A percentile compares a stretch with the other conserved stretches of the same genome.
These are phyloP conservation scores for Yamadazyma mexicana DNA, from an alignment of 1,139 yeast genomes.

Conservation along the genomic window DNA sequence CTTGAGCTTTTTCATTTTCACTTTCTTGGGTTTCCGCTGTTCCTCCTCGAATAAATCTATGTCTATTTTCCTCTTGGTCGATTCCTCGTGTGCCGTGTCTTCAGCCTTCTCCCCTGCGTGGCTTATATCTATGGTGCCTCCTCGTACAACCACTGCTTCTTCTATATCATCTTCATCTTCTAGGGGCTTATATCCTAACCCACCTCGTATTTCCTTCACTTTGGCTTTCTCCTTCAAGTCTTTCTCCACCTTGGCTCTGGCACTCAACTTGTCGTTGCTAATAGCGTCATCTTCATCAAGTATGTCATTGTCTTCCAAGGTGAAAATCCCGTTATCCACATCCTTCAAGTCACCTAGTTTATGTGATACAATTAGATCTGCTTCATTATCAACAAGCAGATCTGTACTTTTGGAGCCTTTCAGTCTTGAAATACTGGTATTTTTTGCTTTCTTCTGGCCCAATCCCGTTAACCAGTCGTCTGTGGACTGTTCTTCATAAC, in stretches of 20 bases:
- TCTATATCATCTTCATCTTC: conserved; percentile 18
- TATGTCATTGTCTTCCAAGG: conserved; percentile 61
- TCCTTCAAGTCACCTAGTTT: conserved; percentile 31
- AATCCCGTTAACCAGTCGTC: conserved; percentile 41
- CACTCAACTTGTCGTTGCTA: conserved; percentile 41
- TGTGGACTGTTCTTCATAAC: conserved; percentile 26
- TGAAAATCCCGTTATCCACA: conserved; percentile 56
- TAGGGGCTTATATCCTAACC: conserved; percentile 18
- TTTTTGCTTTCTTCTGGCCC: not conserved
- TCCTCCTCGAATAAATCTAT: conserved; percentile 25
- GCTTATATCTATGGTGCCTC: conserved; percentile 1
- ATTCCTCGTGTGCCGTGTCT: not conserved
- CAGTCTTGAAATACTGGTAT: too few relatives aligned
- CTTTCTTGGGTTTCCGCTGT: conserved; percentile 16
- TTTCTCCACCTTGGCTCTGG: conserved; percentile 26
- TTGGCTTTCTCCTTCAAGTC: conserved; percentile 21
- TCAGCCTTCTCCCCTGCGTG: not conserved
- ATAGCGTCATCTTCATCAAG: conserved; percentile 52
- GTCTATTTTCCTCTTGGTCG: conserved; percentile 9
- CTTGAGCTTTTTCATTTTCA: conserved; percentile 50
- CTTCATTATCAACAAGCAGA: not conserved
- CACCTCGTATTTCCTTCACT: conserved; percentile 27
- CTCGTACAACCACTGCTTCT: conserved; percentile 6
- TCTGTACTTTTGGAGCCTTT: too few relatives aligned
- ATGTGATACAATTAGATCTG: conserved; percentile 45